Evolutionary conservation across 1,284 basidiomycete species (phyloP).

Genomic region (Thecaphora thlaspeos): DNA sequence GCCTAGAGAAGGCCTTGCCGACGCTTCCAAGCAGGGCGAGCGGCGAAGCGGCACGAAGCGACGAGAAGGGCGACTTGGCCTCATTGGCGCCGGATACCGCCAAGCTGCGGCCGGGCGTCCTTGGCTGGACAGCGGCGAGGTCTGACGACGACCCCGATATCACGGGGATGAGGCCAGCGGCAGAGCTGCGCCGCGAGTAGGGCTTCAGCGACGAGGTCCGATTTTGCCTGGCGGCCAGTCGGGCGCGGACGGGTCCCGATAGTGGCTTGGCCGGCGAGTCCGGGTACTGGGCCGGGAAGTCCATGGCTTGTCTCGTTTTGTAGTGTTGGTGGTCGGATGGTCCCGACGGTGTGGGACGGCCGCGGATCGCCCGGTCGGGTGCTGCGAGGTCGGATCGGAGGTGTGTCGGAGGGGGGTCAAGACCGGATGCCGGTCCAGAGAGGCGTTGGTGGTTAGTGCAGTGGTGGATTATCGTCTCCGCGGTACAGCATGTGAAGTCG

Average conservation of each 20-base stretch:
- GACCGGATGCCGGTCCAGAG: too few species aligned
- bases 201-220: constrained; percentile 34
- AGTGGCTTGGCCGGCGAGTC: constrained; percentile 34
- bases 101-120: constrained; percentile 3
- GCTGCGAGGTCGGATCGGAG: too few species aligned
- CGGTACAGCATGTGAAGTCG: too few species aligned
- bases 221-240: constrained; percentile 28
- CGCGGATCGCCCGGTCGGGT: too few species aligned
- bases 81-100: constrained; percentile 11
- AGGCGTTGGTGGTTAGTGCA: too few species aligned
- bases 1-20: constrained; percentile 36
- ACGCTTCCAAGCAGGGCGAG: constrained; percentile 37
- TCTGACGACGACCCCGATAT: constrained; percentile 11
- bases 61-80: constrained; percentile 24
- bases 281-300: constrained; percentile 35
- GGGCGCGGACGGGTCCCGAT: constrained; percentile 25
- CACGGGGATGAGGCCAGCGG: constrained; percentile 8
- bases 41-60: constrained; percentile 29
- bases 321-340: too few species aligned
- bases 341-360: too few species aligned
- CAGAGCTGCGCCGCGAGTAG: constrained; percentile 21
- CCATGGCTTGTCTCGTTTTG: too few species aligned
- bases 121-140: constrained; percentile 9
- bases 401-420: too few species aligned
- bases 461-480: too few species aligned